Conservation (phyloP, 768 basidiomycete species). For the Mycena sanguinolenta region DNA sequence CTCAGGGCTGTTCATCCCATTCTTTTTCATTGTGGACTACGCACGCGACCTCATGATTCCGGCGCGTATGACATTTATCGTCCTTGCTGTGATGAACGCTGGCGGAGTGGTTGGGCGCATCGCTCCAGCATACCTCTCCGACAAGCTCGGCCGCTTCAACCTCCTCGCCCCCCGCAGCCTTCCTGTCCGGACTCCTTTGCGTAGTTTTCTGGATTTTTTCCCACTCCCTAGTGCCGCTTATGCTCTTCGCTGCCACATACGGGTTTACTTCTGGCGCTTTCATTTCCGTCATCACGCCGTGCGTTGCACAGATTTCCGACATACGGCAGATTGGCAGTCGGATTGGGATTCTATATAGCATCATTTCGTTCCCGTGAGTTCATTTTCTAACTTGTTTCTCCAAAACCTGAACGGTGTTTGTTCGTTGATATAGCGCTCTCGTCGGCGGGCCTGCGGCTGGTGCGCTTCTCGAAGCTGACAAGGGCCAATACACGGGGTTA, state of each 20-base stretch:
- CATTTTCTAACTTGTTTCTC: constrained; percentile 2
- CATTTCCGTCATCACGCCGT: constrained; percentile 76
- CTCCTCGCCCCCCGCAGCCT: constrained; percentile 72
- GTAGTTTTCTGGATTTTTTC: constrained; percentile 70
- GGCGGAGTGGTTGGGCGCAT: constrained; percentile 77
- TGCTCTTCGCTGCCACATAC: constrained; percentile 67
- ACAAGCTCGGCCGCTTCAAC: constrained; percentile 76
- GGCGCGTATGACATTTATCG: constrained; percentile 60
- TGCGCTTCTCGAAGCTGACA: constrained; percentile 59
- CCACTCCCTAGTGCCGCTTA: constrained; percentile 53
- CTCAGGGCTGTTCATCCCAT: constrained; percentile 78
- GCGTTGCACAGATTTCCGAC: constrained; percentile 76
- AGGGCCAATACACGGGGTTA: constrained; percentile 64
- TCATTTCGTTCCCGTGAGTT: constrained; percentile 80
- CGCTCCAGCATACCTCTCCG: constrained; percentile 73
- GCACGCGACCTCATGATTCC: constrained; percentile 59
- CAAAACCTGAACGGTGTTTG: constrained; percentile 8
- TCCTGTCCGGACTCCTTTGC: constrained; percentile 72
- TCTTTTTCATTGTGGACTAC: constrained; percentile 78
- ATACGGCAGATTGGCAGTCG: constrained; percentile 69
- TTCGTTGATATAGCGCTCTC: constrained; percentile 63
- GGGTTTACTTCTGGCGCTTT: constrained; percentile 79
- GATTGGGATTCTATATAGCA: constrained; percentile 74
- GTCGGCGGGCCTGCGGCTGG: constrained; percentile 77
- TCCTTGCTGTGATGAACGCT: constrained; percentile 77